A percentile compares a stretch with the other conserved stretches of the same genome.
These are phyloP conservation scores for Exophiala lecanii-corni DNA, from an alignment of 2,329 filamentous ascomycete species.

Conservation along the genomic window DNA sequence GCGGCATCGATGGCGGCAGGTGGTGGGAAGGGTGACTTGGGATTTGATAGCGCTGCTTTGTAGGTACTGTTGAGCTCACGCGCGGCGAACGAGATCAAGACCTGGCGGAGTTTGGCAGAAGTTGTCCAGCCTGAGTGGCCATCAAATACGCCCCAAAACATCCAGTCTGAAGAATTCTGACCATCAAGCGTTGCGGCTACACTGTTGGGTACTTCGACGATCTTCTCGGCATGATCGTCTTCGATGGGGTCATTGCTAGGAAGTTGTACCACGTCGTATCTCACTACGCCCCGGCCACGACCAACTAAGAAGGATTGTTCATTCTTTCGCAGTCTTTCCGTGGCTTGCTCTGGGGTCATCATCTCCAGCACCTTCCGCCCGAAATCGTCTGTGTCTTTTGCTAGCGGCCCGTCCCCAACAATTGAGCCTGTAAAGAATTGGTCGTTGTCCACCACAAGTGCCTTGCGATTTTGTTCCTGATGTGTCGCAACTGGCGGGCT, in stretches of 20 bases:
- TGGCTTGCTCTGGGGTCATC: constrained; percentile 91
- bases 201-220: constrained; percentile 75
- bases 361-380: constrained; percentile 88
- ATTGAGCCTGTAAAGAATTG: constrained; percentile 85
- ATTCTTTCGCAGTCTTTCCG: constrained; percentile 78
- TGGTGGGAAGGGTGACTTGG: constrained; percentile 59
- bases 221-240: constrained; percentile 97
- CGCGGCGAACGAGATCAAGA: constrained; percentile 86
- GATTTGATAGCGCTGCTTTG: constrained; percentile 60
- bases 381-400: constrained; percentile 80
- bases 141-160: constrained; percentile 99
- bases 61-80: constrained; percentile 90
- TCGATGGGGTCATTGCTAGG: constrained; percentile 97
- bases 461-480: constrained; percentile 55
- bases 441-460: constrained; percentile 84
- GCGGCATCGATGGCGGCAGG: constrained; percentile 80
- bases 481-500: constrained; percentile 35
- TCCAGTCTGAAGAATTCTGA: constrained; percentile 72
- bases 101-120: constrained; percentile 89
- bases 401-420: constrained; percentile 77
- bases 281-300: constrained; percentile 81
- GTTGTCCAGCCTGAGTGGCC: constrained; percentile 98
- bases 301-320: constrained; percentile 91
- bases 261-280: constrained; percentile 91
- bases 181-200: constrained; percentile 49